Evolutionary conservation across 2,329 filamentous ascomycete genomes (phyloP).

Genomic region (Fusarium succisae): DNA sequence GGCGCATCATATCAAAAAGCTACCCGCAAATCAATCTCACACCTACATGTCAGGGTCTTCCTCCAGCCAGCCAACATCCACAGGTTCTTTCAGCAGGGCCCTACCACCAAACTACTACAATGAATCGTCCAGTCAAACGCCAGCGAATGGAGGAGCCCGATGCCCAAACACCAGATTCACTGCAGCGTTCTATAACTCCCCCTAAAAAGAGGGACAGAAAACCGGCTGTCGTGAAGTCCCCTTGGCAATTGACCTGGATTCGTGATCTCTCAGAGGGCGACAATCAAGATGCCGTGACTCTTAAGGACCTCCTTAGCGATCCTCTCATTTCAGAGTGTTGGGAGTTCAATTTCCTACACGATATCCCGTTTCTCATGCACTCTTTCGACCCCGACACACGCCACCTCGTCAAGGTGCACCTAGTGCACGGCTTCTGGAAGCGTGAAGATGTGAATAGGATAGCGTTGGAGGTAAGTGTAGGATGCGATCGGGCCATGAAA

Average conservation of each 20-base stretch:
- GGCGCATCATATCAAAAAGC: not conserved
- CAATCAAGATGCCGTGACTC: slow-evolving; percentile 73
- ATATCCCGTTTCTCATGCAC: slow-evolving; percentile 64
- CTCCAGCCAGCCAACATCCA: not conserved
- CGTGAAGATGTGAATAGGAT: slow-evolving; percentile 69
- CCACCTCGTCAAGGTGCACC: slow-evolving; percentile 59
- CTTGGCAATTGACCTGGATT: slow-evolving; percentile 77
- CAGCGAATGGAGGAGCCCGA: slow-evolving; percentile 34
- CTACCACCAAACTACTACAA: slow-evolving; percentile 10
- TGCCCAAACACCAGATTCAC: slow-evolving; percentile 37
- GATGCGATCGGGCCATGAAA: not conserved
- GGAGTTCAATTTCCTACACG: slow-evolving; percentile 75
- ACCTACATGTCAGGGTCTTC: not conserved
- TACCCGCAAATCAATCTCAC: not conserved
- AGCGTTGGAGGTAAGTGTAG: slow-evolving; percentile 62
- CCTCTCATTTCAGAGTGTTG: slow-evolving; percentile 77
- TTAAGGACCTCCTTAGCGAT: slow-evolving; percentile 76
- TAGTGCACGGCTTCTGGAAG: slow-evolving; percentile 73
- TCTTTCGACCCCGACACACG: slow-evolving; percentile 63
- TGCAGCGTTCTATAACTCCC: slow-evolving; percentile 57
- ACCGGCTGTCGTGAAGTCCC: slow-evolving; percentile 60
- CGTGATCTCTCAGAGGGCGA: slow-evolving; percentile 65
- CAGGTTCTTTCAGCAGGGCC: no score
- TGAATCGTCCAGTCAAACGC: slow-evolving; percentile 48
- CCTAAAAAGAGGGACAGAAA: slow-evolving; percentile 49